Base-by-base conservation (phyloP, 257 asterid species). In the Plantago elongata region DNA sequence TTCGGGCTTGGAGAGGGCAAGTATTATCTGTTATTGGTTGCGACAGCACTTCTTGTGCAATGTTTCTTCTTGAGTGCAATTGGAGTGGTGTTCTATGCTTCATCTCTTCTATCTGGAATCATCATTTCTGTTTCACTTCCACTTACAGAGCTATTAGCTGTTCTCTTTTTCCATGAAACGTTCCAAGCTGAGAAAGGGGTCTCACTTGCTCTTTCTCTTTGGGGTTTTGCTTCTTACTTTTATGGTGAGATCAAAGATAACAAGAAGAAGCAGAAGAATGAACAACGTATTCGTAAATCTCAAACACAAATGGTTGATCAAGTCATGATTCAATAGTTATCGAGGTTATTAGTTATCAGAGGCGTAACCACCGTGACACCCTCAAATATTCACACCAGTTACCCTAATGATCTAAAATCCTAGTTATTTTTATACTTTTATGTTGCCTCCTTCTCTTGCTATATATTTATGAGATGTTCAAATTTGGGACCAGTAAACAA, bases 131-230 rank as follows among this genome's bases (percentile, higher is more conserved):
- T 54, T 44, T 43, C 50, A 54, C 45, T 64, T 3, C 69, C 62
- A 8, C 5, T 51, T 5, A 64, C 62, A 7, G 61, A 54, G 42
- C 3, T 64, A 2, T 15, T 64, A 6, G 69, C 54, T 17, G 69
- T 64, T 42, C 2, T 64, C 11, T 17, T 64, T 11, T 64, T 51
- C 62, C 52, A 64, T 18, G 69, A 64, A 12, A 54, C 43, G 52
- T 64, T 64, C 62, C 61, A 64, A 43, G 30, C 69, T 1, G 69
- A 64, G 14, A 64, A 64, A 14, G 69, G 69, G 5, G 45, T 64
- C 7, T 27, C 69, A 0, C 61, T 64, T 40, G 52, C 54, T 29
- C 69, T 64, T 27, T 64, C 60, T 29, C 54, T 52, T 12, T 64
- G 62, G 69, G 69, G 69, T 4, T 64, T 64, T 27, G 17, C 51